Evolutionary conservation across 768 basidiomycete species (phyloP).

Genomic region (Rickenella mellea): DNA sequence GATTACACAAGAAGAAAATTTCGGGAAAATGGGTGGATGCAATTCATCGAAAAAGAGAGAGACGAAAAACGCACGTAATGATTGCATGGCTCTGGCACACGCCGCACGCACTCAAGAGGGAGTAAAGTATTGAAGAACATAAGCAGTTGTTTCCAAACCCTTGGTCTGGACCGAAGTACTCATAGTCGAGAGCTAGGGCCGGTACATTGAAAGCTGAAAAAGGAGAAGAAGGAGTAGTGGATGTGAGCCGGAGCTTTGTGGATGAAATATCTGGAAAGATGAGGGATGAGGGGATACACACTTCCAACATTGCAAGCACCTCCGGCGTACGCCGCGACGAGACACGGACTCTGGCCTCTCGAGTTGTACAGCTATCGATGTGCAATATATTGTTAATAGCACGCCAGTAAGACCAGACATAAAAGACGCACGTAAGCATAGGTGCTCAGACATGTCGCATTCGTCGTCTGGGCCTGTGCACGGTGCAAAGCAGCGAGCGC

Average conservation of each 20-base stretch:
- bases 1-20: not conserved
- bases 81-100: not conserved
- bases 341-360: conserved; percentile 30
- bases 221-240: too few species aligned
- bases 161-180: not conserved
- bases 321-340: conserved; percentile 29
- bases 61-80: too few species aligned
- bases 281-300: conserved; percentile 8
- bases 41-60: not conserved
- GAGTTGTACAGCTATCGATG: conserved; percentile 38
- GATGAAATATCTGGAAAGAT: too few species aligned
- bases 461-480: too few species aligned
- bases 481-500: too few species aligned
- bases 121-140: conserved; percentile 8
- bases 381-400: too few species aligned
- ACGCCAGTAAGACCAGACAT: too few species aligned
- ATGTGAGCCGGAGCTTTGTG: too few species aligned
- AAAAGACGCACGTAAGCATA: too few species aligned
- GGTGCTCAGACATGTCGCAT: too few species aligned
- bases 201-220: conserved; percentile 25
- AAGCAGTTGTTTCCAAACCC: not conserved
- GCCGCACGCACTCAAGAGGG: not conserved
- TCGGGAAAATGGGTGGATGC: not conserved
- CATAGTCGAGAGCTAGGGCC: not conserved
- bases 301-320: conserved; percentile 30